Percentiles rank a stretch among this genome's conserved stretches.
Evolutionary conservation across 208 protist species (phyloP).

Genomic region (Kentomonas sorsogonicus): DNA sequence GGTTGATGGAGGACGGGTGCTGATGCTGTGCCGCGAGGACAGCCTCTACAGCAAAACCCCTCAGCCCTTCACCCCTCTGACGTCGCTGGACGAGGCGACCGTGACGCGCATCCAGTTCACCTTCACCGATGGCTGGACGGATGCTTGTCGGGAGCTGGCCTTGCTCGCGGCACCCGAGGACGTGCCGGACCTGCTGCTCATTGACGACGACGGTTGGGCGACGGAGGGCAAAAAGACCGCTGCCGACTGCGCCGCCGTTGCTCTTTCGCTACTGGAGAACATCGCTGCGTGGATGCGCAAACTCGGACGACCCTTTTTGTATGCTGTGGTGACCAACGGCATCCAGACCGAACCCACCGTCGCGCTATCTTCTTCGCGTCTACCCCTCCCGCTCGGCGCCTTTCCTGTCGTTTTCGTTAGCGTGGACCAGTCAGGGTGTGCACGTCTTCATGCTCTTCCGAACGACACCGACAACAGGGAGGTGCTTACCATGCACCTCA

Average conservation of each 20-base stretch:
- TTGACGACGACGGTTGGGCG: conserved; percentile 52
- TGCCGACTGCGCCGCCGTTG: neutral
- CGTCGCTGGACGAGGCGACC: conserved; percentile 19
- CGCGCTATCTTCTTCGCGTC: too few relatives aligned
- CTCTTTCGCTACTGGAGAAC: conserved; percentile 36
- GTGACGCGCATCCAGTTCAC: conserved; percentile 55
- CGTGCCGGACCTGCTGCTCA: conserved; percentile 33
- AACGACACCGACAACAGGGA: conserved; percentile 14
- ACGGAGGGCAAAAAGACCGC: conserved; percentile 15
- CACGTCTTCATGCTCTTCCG: too few relatives aligned
- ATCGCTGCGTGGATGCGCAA: conserved; percentile 25
- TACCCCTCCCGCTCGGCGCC: conserved; percentile 33
- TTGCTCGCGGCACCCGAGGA: conserved; percentile 13
- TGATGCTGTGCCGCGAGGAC: conserved; percentile 50
- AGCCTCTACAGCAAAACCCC: conserved; percentile 49
- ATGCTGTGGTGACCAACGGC: conserved; percentile 42
- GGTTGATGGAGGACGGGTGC: conserved; percentile 17
- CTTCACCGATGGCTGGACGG: conserved; percentile 32
- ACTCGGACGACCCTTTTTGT: conserved; percentile 20
- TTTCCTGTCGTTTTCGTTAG: conserved; percentile 47
- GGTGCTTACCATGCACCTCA: conserved; percentile 15
- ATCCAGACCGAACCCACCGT: conserved; percentile 1
- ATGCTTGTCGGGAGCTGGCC: conserved; percentile 35
- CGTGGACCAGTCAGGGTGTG: conserved; percentile 26
- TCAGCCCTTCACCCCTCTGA: conserved; percentile 48